Evolutionary conservation across 2,329 filamentous ascomycete species (phyloP).

Genomic region (Chaetomium strumarium): DNA sequence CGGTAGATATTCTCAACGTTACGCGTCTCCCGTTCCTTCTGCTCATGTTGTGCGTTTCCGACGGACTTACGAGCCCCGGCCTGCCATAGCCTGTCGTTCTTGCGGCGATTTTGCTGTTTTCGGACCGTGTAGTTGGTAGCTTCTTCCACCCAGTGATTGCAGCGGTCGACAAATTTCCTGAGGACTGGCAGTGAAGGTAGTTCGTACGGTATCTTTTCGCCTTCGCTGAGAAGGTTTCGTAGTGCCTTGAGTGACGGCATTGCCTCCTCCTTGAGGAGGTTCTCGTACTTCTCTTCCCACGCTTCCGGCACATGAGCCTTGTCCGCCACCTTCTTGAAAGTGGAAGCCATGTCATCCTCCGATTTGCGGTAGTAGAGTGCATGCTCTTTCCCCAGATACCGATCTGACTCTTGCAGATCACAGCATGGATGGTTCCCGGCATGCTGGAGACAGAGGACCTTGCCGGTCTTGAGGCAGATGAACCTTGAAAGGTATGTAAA

Average conservation of each 20-base stretch:
- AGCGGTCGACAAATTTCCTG: slow-evolving; percentile 86
- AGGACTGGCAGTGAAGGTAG: slow-evolving; percentile 76
- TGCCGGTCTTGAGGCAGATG: slow-evolving; percentile 74
- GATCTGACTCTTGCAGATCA: slow-evolving; percentile 57
- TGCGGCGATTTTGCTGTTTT: slow-evolving; percentile 94
- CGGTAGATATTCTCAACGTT: slow-evolving; percentile 85
- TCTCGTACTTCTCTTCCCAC: slow-evolving; percentile 88
- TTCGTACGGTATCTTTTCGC: slow-evolving; percentile 91
- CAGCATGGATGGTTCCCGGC: slow-evolving; percentile 79
- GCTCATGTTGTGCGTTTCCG: slow-evolving; percentile 50
- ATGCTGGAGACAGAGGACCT: slow-evolving; percentile 76
- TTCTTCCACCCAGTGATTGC: slow-evolving; percentile 97
- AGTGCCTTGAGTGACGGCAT: slow-evolving; percentile 81
- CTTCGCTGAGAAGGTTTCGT: slow-evolving; percentile 79
- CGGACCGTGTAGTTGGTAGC: slow-evolving; percentile 93
- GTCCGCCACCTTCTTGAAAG: slow-evolving; percentile 73
- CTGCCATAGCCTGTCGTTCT: slow-evolving; percentile 85
- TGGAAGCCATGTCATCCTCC: slow-evolving; percentile 59
- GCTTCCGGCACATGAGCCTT: slow-evolving; percentile 78
- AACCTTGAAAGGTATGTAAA: slow-evolving; percentile 90
- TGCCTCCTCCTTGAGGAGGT: slow-evolving; percentile 73
- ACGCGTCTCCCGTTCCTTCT: slow-evolving; percentile 82
- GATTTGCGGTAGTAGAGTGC: slow-evolving; percentile 71
- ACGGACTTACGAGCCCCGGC: slow-evolving; percentile 66
- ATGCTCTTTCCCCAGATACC: slow-evolving; percentile 66